Conservation (phyloP, 768 basidiomycete species). For the Pholiota conissans region DNA sequence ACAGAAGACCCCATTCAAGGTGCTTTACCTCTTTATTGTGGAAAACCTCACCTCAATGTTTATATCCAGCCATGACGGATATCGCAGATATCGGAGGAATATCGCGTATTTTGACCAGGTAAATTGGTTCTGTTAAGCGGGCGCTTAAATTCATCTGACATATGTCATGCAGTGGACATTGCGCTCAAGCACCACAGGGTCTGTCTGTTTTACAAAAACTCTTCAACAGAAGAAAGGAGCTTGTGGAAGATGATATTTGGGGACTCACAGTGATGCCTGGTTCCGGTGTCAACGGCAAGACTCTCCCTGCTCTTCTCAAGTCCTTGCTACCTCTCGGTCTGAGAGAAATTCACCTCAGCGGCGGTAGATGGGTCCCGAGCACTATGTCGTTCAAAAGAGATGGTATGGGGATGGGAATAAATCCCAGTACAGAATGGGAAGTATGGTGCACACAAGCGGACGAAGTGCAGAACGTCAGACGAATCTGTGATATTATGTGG, state of each 20-base stretch:
- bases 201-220: constrained; percentile 41
- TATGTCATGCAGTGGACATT: constrained; percentile 49
- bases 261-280: constrained; percentile 65
- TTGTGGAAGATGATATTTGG: constrained; percentile 38
- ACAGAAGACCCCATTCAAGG: constrained; percentile 54
- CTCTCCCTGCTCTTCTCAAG: constrained; percentile 47
- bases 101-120: constrained; percentile 82
- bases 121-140: constrained; percentile 4
- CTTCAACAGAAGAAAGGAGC: constrained; percentile 33
- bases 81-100: constrained; percentile 61
- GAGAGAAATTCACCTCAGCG: constrained; percentile 75
- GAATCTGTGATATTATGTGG: constrained; percentile 40
- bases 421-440: constrained; percentile 58
- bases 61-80: constrained; percentile 39
- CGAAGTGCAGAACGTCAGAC: constrained; percentile 50
- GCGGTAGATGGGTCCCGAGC: constrained; percentile 61
- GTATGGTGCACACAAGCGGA: constrained; percentile 65
- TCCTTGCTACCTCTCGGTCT: constrained; percentile 56
- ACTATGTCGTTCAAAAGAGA: constrained; percentile 49
- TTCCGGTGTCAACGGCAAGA: constrained; percentile 68
- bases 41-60: background rate
- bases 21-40: constrained; percentile 21
- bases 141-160: background rate
- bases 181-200: constrained; percentile 39
- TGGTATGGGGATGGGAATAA: constrained; percentile 69